Evolutionary conservation across 129 eudicot genomes (phyloP).

Genomic region (Escallonia rubra): DNA sequence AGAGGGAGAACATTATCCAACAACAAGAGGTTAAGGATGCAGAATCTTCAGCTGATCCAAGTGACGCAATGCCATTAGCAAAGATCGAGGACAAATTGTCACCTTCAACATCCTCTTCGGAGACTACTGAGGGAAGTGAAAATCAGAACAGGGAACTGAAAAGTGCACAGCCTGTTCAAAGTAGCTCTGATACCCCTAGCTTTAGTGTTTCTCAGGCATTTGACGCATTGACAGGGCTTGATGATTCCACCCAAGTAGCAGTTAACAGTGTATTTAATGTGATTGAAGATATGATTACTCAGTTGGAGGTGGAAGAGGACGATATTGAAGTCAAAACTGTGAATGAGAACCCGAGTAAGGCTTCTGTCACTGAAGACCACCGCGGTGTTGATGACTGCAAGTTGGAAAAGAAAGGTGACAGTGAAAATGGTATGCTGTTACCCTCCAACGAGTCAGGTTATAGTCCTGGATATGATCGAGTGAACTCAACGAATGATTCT

Average conservation of each 20-base stretch:
- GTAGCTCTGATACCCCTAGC: conserved; percentile 25
- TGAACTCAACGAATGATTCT: background rate
- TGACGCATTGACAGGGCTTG: conserved; percentile 77
- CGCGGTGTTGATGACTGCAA: conserved; percentile 7
- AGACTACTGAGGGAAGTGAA: conserved; percentile 32
- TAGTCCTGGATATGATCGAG: background rate
- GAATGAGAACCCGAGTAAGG: conserved; percentile 11
- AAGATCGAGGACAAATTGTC: conserved; percentile 32
- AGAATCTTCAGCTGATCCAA: conserved; percentile 24
- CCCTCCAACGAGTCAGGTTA: conserved; percentile 3
- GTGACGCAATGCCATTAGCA: conserved; percentile 18
- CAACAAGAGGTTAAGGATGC: conserved; percentile 22
- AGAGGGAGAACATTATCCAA: conserved; percentile 12
- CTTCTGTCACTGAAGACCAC: conserved; percentile 17
- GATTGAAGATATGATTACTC: conserved; percentile 87
- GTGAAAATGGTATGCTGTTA: conserved; percentile 10
- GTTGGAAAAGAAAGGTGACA: conserved; percentile 24
- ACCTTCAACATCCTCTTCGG: conserved; percentile 37
- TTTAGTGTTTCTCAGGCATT: conserved; percentile 77
- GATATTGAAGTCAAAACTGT: conserved; percentile 18
- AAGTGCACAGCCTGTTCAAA: conserved; percentile 31
- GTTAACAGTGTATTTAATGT: conserved; percentile 88
- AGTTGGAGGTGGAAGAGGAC: conserved; percentile 52
- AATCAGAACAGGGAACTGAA: conserved; percentile 43
- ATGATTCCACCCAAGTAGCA: conserved; percentile 95